These are phyloP conservation scores for Panicum miliaceum DNA, from an alignment of 176 grass and related monocot species.

Conservation along the genomic window DNA sequence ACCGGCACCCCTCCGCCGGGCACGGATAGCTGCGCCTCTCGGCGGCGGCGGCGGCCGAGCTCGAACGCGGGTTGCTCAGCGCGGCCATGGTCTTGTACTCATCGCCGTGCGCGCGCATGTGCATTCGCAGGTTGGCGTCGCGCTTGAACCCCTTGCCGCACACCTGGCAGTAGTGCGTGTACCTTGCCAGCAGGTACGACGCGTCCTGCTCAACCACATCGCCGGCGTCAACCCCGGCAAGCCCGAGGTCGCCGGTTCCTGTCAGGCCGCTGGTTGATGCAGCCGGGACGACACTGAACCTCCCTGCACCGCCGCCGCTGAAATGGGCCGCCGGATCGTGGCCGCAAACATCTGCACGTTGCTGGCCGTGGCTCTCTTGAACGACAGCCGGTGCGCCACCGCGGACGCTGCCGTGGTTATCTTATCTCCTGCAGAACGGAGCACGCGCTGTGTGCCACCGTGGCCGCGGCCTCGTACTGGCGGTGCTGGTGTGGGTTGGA, in stretches of 20 bases:
- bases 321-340: neutral
- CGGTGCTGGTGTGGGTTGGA: neutral
- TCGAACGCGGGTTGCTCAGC: conserved; percentile 50
- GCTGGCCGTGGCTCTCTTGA: neutral
- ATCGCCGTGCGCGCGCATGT: conserved; percentile 95
- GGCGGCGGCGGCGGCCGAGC: neutral
- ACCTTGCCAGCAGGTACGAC: conserved; percentile 79
- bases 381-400: neutral
- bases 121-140: conserved; percentile 95
- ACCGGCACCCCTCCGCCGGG: conserved; percentile 81
- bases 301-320: neutral
- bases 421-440: neutral
- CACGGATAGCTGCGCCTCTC: conserved; percentile 63
- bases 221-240: no score
- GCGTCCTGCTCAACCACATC: conserved; percentile 63
- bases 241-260: no score
- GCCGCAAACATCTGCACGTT: neutral
- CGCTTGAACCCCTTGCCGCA: conserved; percentile 99
- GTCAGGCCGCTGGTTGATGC: no score
- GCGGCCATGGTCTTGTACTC: conserved; percentile 89
- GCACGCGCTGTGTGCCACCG: neutral
- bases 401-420: neutral
- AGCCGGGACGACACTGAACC: no score
- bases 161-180: conserved; percentile 88
- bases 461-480: neutral